A percentile compares a stretch with the other conserved stretches of the same genome.
These are phyloP conservation scores for Solanum corneliomulleri DNA, from an alignment of 257 asterid genomes.

Conservation along the genomic window DNA sequence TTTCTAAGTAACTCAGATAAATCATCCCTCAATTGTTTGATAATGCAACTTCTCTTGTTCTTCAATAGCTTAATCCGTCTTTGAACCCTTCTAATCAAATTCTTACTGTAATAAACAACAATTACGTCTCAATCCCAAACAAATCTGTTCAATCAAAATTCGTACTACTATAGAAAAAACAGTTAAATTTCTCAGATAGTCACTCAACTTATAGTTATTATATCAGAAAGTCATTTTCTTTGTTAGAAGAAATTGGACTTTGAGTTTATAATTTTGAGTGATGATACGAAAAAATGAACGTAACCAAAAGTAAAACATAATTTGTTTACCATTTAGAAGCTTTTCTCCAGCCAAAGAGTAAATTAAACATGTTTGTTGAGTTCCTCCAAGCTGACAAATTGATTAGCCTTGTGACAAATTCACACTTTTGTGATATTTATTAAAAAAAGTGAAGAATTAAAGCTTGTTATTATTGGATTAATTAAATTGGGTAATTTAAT, in stretches of 20 bases:
- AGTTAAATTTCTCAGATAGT: background rate
- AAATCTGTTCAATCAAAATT: background rate
- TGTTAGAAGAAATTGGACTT: background rate
- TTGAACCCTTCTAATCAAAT: slow-evolving; percentile 40
- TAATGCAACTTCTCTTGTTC: slow-evolving; percentile 51
- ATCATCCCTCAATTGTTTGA: slow-evolving; percentile 44
- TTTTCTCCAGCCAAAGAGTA: slow-evolving; percentile 78
- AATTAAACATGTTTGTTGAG: slow-evolving; percentile 27
- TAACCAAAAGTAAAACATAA: background rate
- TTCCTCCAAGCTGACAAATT: background rate
- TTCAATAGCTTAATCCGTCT: slow-evolving; percentile 56
- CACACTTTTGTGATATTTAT: background rate
- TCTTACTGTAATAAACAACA: slow-evolving; percentile 2
- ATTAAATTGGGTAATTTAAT: slow-evolving; percentile 16
- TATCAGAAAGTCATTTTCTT: background rate
- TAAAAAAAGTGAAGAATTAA: background rate
- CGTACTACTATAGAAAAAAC: accelerated
- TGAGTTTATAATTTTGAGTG: background rate
- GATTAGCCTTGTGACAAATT: background rate
- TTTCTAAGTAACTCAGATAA: slow-evolving; percentile 52
- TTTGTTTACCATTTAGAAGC: slow-evolving; percentile 65
- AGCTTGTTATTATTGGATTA: background rate
- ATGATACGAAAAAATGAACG: background rate
- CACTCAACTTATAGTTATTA: background rate
- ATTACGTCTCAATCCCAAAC: background rate